A percentile compares a stretch with the other conserved stretches of the same genome.
These are phyloP conservation scores for Wolfiporia cocos DNA, from an alignment of 1,284 basidiomycete genomes.

Conservation along the genomic window DNA sequence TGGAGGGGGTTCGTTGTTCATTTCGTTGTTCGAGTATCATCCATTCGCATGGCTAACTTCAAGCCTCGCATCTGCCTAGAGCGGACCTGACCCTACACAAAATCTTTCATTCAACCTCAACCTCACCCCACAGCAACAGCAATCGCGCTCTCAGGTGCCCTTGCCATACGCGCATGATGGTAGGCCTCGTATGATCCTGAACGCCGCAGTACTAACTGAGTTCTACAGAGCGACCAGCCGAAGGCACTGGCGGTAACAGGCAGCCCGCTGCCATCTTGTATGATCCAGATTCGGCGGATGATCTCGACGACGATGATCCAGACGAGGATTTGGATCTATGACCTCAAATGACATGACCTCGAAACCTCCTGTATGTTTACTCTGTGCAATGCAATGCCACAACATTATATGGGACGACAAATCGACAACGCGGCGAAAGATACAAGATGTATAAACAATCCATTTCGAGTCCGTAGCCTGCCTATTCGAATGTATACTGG, in stretches of 20 bases:
- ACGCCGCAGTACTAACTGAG: slow-evolving; percentile 19
- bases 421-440: no score
- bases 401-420: no score
- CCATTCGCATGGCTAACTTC: neutral
- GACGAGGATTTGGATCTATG: slow-evolving; percentile 84
- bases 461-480: no score
- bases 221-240: slow-evolving; percentile 4
- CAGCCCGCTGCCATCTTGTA: slow-evolving; percentile 48
- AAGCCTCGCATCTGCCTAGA: slow-evolving; percentile 25
- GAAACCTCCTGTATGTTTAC: no score
- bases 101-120: slow-evolving; percentile 80
- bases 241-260: neutral
- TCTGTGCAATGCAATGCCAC: no score
- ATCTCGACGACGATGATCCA: slow-evolving; percentile 86
- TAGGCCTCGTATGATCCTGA: slow-evolving; percentile 19
- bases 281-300: slow-evolving; percentile 84
- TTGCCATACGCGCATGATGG: slow-evolving; percentile 86
- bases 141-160: slow-evolving; percentile 73
- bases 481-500: no score
- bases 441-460: no score
- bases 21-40: neutral
- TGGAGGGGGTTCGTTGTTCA: slow-evolving; percentile 35
- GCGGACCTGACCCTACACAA: slow-evolving; percentile 49
- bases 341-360: no score
- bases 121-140: slow-evolving; percentile 80